Evolutionary conservation across 352 stramenopile species (phyloP), one percentile per base, ranked within the genome.

Genomic region (Pythium graminicola): DNA sequence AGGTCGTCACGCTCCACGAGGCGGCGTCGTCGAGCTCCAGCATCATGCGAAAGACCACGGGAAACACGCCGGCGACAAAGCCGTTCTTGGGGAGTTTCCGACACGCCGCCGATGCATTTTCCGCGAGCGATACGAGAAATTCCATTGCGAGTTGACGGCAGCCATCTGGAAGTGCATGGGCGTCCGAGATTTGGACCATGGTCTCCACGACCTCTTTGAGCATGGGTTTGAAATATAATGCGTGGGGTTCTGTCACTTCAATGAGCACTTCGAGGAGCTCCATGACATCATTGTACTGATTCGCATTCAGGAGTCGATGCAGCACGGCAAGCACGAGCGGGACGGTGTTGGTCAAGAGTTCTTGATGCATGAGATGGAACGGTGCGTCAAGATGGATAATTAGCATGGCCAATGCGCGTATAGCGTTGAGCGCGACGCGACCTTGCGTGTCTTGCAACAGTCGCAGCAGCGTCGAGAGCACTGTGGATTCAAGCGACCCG

Each of bases 1-100:
- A 91, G 13, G 67, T 75, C 4, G 66, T 41, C 3, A 80, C 70
- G 54, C 80, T 83, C 77, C 81, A 91, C 19, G 72, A 73, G 13
- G 87, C 81, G 13, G 86, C 14, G 57, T 90, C 79, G 52, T 80
- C 71, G 19, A 93, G 49, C 35, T 93, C 82, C 28, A 91, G 64
- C 80, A 93, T 89, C 76, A 93, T 85, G 51, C 80, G 78, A 56
- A 93, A 93, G 6, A 77, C 67, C 6, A 93, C 68, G 6, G 82
- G 82, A 54, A 86, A 89, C 8, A 93, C 78, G 2, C 50, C 57
- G 14, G 71, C 49, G 23, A 91, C 82, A 51, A 93, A 93, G 46
- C 60, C 56, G 66, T 91, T 90, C 60, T 89, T 85, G 16, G 76
- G 65, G 11, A 90, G 43, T n/a, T 77, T 70, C 35, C 79, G 70